Evolutionary conservation across 164 flowering plant genomes (phyloP).

Genomic region (Piper betle): DNA sequence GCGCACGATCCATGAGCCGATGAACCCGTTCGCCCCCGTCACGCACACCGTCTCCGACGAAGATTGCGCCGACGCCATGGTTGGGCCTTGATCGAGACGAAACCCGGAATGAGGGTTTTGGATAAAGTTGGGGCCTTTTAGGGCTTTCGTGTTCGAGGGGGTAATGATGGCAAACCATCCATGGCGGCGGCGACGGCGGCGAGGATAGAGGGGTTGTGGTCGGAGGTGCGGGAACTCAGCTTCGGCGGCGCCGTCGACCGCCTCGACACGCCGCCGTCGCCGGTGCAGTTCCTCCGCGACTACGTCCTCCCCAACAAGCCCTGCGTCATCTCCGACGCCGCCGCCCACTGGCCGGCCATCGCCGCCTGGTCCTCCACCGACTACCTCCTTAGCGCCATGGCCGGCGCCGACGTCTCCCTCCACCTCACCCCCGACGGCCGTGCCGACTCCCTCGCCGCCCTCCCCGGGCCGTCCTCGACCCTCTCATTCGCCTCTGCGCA

Average conservation of each 20-base stretch:
- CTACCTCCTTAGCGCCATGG: conserved; percentile 35
- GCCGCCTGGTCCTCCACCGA: conserved; percentile 30
- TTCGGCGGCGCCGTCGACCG: conserved; percentile 44
- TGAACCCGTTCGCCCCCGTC: conserved; percentile 84
- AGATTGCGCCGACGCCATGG: neutral
- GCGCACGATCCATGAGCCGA: conserved; percentile 61
- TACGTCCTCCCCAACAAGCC: conserved; percentile 71
- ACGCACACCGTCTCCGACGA: conserved; percentile 33
- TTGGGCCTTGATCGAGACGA: neutral
- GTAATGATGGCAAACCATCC: too few relatives aligned
- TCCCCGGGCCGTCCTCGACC: conserved; percentile 13
- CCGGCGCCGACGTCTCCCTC: conserved; percentile 29
- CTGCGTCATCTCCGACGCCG: conserved; percentile 71
- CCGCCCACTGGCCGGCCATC: conserved; percentile 66
- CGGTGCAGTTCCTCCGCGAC: conserved; percentile 62
- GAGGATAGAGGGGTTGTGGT: conserved; percentile 30
- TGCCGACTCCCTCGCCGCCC: conserved; percentile 40
- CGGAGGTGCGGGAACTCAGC: conserved; percentile 72
- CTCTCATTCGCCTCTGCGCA: conserved; percentile 73
- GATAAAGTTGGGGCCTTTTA: too few relatives aligned
- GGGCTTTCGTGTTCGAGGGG: too few relatives aligned
- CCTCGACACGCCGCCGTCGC: conserved; percentile 47
- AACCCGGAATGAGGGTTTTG: too few relatives aligned
- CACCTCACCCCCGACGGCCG: conserved; percentile 49
- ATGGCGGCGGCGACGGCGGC: neutral